A percentile compares a stretch with the other conserved stretches of the same genome.
Conservation (phyloP, 495 filamentous ascomycete genomes). For the Bathelium albidoporum region DNA sequence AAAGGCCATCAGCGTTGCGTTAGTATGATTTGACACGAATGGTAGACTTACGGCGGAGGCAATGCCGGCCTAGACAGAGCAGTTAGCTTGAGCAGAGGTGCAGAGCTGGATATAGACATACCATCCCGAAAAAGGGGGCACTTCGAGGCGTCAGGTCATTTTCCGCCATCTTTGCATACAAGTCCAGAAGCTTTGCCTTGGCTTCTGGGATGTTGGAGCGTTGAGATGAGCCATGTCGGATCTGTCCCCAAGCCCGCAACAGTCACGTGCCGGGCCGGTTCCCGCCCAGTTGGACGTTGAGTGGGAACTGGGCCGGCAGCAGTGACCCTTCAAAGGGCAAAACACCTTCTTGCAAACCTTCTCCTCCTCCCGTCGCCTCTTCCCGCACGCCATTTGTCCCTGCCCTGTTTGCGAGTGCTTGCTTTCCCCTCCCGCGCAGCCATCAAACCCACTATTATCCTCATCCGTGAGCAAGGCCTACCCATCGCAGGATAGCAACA, state of each 20-base stretch:
- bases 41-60: slow-evolving; percentile 71
- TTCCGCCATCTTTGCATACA: slow-evolving; percentile 45
- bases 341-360: background rate
- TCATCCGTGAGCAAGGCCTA: background rate
- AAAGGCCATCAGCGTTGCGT: slow-evolving; percentile 1
- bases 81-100: slow-evolving; percentile 22
- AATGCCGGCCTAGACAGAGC: slow-evolving; percentile 58
- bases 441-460: background rate
- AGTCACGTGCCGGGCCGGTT: background rate
- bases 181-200: no score
- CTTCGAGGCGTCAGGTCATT: slow-evolving; percentile 73
- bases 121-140: slow-evolving; percentile 96
- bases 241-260: background rate
- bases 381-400: background rate
- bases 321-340: slow-evolving; percentile 2
- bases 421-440: background rate
- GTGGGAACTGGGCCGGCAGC: background rate
- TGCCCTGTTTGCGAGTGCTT: background rate
- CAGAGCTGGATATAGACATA: slow-evolving; percentile 37
- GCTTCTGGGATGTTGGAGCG: slow-evolving; percentile 19
- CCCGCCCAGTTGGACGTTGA: background rate
- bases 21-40: background rate
- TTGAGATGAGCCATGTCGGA: background rate
- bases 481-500: background rate
- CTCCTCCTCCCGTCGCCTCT: background rate